A percentile compares a stretch with the other conserved stretches of the same genome.
Evolutionary conservation across 805 yeast species (phyloP).

Genomic region (Yarrowia phangngaensis): DNA sequence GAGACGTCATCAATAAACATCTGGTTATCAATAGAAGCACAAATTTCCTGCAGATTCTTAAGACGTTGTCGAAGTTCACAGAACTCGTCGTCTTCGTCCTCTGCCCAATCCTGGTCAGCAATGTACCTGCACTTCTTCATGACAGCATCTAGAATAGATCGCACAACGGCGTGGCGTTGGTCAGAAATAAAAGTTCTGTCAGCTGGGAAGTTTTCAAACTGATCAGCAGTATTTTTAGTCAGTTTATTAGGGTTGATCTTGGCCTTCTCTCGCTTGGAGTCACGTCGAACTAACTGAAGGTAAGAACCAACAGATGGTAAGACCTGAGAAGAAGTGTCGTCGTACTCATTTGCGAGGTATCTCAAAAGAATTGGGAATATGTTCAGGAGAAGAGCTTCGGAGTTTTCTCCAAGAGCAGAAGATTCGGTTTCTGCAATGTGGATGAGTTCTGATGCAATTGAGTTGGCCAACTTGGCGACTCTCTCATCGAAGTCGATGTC

Average conservation of each 20-base stretch:
- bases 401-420: slow-evolving; percentile 27
- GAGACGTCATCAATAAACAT: slow-evolving; percentile 60
- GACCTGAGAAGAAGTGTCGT: slow-evolving; percentile 80
- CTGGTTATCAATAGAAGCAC: slow-evolving; percentile 57
- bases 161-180: slow-evolving; percentile 51
- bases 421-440: slow-evolving; percentile 52
- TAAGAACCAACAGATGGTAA: slow-evolving; percentile 77
- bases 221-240: slow-evolving; percentile 36
- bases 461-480: slow-evolving; percentile 67
- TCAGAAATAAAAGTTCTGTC: slow-evolving; percentile 37
- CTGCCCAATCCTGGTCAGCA: slow-evolving; percentile 59
- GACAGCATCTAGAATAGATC: slow-evolving; percentile 62
- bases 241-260: slow-evolving; percentile 42
- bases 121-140: slow-evolving; percentile 78
- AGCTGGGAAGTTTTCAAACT: slow-evolving; percentile 34
- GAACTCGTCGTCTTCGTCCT: slow-evolving; percentile 72
- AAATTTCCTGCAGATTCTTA: slow-evolving; percentile 78
- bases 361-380: slow-evolving; percentile 69
- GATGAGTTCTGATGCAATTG: slow-evolving; percentile 73
- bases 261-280: slow-evolving; percentile 48
- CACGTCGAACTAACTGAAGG: slow-evolving; percentile 56
- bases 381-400: slow-evolving; percentile 49
- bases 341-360: slow-evolving; percentile 76
- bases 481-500: slow-evolving; percentile 71
- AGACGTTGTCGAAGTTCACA: slow-evolving; percentile 71